Evolutionary conservation across 2,329 filamentous ascomycete genomes (phyloP), one percentile per base, ranked within the genome.

Genomic region (Hirsutella minnesotensis): DNA sequence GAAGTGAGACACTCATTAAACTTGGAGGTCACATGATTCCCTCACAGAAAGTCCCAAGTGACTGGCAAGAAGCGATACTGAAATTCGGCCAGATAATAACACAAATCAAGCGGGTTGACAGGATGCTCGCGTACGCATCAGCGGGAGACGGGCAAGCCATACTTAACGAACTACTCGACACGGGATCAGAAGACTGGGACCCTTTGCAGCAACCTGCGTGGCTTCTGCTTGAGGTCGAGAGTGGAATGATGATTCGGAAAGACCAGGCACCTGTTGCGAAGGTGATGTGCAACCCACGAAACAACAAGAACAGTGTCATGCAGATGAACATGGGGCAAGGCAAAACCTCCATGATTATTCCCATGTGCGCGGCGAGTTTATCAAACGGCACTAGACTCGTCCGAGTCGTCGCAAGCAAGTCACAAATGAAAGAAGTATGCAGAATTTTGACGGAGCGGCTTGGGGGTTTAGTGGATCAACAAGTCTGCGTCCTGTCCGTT

Each of bases 271-370:
- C 69, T 1, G 75, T 86, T 40, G 74, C 79, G 0, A 30, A 41
- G 0, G 52, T 67, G 9, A 83, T 85, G 72, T 69, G 66, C 7
- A 42, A 50, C 0, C 66, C 68, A 0, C 48, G 53, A 0, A 52
- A 50, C 0, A 54, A 51, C 0, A 37, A 51, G 0, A 81, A 78
- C 48, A 54, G 66, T 0, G 69, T 79, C 1, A 68, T 82, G 61
- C 77, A 83, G 50, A 56, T 84, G 8, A 81, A 81, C 50, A 85
- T 84, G 79, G 80, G 80, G 0, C 70, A 81, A 51, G 80, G 79
- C 0, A 83, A 83, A 47, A 76, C 75, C 0, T 80, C 78, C 0
- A 73, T 83, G 3, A 83, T 86, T 39, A 66, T 80, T 0, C 79
- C 80, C 0, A 77, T 82, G 34, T 70, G 79, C 0, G 73, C 73